These are phyloP conservation scores for Cyberlindnera sargentensis DNA, from an alignment of 805 yeast species.

Conservation along the genomic window DNA sequence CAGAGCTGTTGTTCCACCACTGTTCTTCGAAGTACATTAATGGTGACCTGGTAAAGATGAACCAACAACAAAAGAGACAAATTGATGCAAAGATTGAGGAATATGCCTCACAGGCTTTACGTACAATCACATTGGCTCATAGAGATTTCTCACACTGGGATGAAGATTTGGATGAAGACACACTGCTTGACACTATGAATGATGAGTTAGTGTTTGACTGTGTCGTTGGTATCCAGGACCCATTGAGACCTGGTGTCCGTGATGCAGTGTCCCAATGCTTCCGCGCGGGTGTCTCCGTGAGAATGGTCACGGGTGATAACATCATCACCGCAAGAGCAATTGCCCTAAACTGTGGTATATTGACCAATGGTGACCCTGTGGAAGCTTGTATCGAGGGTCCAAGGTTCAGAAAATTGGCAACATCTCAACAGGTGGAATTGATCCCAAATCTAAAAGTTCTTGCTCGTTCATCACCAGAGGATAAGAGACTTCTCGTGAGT, in stretches of 20 bases:
- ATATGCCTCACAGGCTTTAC: slow-evolving; percentile 72
- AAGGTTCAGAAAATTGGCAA: slow-evolving; percentile 59
- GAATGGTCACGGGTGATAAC: slow-evolving; percentile 99
- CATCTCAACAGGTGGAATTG: slow-evolving; percentile 45
- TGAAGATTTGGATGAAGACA: slow-evolving; percentile 37
- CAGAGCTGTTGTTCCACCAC: slow-evolving; percentile 69
- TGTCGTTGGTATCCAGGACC: slow-evolving; percentile 92
- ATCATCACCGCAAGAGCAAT: slow-evolving; percentile 87
- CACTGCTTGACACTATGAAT: slow-evolving; percentile 30
- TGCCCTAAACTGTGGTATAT: slow-evolving; percentile 83
- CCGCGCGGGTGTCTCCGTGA: slow-evolving; percentile 86
- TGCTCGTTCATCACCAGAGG: slow-evolving; percentile 96
- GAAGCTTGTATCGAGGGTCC: slow-evolving; percentile 92
- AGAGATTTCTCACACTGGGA: slow-evolving; percentile 43
- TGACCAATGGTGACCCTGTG: slow-evolving; percentile 37
- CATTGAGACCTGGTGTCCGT: slow-evolving; percentile 84
- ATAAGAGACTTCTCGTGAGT: slow-evolving; percentile 80
- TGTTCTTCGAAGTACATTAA: slow-evolving; percentile 39
- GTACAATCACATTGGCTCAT: slow-evolving; percentile 88
- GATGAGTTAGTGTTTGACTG: slow-evolving; percentile 52
- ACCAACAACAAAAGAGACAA: slow-evolving; percentile 24
- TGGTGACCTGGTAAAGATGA: slow-evolving; percentile 17
- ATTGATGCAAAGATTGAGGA: slow-evolving; percentile 38
- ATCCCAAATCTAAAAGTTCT: slow-evolving; percentile 77
- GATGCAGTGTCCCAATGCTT: slow-evolving; percentile 83